Evolutionary conservation across 2,329 filamentous ascomycete species (phyloP).

Genomic region (Calonectria pseudoturangicola): DNA sequence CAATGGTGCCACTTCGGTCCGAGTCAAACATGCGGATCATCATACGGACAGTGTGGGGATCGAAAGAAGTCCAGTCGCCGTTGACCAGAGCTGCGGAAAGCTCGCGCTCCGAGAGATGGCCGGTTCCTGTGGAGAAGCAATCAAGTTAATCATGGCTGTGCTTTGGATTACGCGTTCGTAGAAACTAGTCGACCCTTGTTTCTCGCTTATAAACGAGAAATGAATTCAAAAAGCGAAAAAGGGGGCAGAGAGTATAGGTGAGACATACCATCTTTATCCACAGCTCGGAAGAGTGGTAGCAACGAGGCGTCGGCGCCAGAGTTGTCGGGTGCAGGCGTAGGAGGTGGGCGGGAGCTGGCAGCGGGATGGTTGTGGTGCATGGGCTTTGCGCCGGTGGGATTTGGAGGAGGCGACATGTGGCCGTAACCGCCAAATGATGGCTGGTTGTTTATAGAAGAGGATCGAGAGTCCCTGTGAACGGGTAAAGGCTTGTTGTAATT

Average conservation of each 20-base stretch:
- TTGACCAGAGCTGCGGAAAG: slow-evolving; percentile 94
- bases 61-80: slow-evolving; percentile 95
- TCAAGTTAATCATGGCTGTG: slow-evolving; percentile 27
- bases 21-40: slow-evolving; percentile 99
- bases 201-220: slow-evolving; percentile 9
- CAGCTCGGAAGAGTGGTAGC: slow-evolving; percentile 89
- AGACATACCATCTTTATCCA: slow-evolving; percentile 87
- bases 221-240: slow-evolving; percentile 14
- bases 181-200: slow-evolving; percentile 21
- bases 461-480: slow-evolving; percentile 53
- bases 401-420: slow-evolving; percentile 71
- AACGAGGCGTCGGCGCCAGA: slow-evolving; percentile 73
- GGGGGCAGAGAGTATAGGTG: not conserved
- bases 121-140: slow-evolving; percentile 73
- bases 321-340: slow-evolving; percentile 74
- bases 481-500: slow-evolving; percentile 72
- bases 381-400: slow-evolving; percentile 64
- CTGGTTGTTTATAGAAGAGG: slow-evolving; percentile 50
- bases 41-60: slow-evolving; percentile 95
- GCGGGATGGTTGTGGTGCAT: slow-evolving; percentile 70
- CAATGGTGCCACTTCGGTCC: slow-evolving; percentile 90
- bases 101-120: slow-evolving; percentile 89
- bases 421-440: slow-evolving; percentile 60
- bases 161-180: slow-evolving; percentile 8
- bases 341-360: slow-evolving; percentile 77